A percentile compares a stretch with the other conserved stretches of the same genome.
Evolutionary conservation across 177 flowering plant species (phyloP).

Genomic region (Vitis hybrid): DNA sequence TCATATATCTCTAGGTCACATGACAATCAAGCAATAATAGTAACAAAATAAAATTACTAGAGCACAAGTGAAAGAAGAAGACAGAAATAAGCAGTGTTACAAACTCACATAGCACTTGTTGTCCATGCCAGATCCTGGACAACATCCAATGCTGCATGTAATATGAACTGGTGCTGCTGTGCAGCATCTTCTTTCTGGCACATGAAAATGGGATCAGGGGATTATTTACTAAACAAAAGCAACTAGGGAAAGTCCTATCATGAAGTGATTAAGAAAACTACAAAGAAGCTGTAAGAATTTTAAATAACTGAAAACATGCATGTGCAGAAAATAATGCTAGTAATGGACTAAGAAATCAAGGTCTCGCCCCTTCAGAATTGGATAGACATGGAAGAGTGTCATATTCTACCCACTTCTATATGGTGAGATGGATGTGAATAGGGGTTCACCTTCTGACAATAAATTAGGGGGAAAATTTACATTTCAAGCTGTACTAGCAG

Average conservation of each 20-base stretch:
- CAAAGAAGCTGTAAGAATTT: too few species aligned
- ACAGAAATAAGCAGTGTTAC: background rate
- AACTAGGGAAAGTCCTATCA: background rate
- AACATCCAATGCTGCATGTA: constrained; percentile 95
- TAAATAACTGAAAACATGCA: too few species aligned
- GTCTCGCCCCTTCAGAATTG: too few species aligned
- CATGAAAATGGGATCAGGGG: constrained; percentile 1
- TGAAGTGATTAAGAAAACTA: too few species aligned
- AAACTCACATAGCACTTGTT: constrained; percentile 89
- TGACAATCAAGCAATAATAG: background rate
- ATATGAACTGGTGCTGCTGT: constrained; percentile 92
- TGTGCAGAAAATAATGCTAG: too few species aligned
- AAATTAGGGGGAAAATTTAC: too few species aligned
- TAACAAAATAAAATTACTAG: background rate
- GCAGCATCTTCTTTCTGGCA: constrained; percentile 93
- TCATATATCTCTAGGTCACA: background rate
- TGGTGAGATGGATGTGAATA: too few species aligned
- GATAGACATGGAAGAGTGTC: too few species aligned
- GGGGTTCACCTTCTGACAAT: too few species aligned
- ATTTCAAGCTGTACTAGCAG: too few species aligned
- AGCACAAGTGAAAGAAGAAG: background rate
- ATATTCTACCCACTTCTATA: too few species aligned
- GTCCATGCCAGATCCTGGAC: constrained; percentile 99
- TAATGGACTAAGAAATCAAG: too few species aligned
- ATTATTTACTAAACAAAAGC: constrained; percentile 1